Evolutionary conservation across 805 yeast species (phyloP), one percentile per base, ranked within the genome.

Genomic region (Ogataea thermomethanolica): DNA sequence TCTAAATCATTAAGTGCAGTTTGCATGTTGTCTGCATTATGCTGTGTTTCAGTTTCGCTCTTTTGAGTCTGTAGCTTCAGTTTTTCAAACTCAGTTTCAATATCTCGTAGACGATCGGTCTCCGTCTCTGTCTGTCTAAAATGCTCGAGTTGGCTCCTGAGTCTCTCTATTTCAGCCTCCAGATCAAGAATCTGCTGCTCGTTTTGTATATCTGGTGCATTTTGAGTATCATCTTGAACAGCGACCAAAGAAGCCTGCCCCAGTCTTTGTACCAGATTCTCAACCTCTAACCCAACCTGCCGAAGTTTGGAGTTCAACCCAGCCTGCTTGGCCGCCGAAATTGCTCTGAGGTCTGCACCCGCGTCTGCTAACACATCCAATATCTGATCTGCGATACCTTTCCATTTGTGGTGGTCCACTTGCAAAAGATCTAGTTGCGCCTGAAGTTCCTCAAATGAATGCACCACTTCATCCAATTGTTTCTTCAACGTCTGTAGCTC

Each of bases 401-500:
- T 45, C 45, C 51, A 46, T 5, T 45, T 33, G 8, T 31, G 29
- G 30, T 53, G 48, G 39, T 54, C 55, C 7, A 22, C 9, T 20
- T 51, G 49, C 8, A 50, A 20, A 8, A 35, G 35, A 7, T 44
- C 43, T n/a, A 54, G 29, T 25, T 51, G 50, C 3, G 39, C 38
- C 24, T 56, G 50, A 3, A 53, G 29, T 11, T 26, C 24, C 10
- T 49, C 50, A 34, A 49, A 54, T 3, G 51, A 37, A 0, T 22
- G 29, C n/a, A 46, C 39, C 25, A 52, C 35, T 17, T 53, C 53
- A n/a, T 50, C 43, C 7, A 50, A 33, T 20, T 54, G 54, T 10
- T 42, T 45, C 10, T 35, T 39, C 13, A 49, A n/a, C 5, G 20
- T 17, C 20, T 17, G 20, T 4, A 27, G 17, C 17, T 25, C 28